These are phyloP conservation scores for Chlamydomonas sp. DNA, from an alignment of 139 green algal genomes.

Conservation along the genomic window DNA sequence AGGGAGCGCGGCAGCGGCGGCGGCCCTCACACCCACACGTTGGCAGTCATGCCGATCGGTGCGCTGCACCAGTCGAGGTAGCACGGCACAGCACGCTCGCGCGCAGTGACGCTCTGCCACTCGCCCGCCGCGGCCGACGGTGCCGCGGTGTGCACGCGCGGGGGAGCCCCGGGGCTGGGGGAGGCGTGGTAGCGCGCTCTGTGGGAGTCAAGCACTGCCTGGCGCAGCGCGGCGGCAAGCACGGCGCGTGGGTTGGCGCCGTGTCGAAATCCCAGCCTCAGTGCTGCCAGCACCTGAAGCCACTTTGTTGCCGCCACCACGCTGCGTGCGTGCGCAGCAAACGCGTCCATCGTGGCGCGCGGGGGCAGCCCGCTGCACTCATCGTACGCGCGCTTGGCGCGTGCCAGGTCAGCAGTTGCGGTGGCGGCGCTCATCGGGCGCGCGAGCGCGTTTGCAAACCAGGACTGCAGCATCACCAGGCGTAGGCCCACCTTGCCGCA, in stretches of 20 bases:
- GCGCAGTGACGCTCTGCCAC: no score
- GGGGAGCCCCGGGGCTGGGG: no score
- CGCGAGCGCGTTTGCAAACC: slow-evolving; percentile 16
- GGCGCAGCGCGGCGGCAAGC: background rate
- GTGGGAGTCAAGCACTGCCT: no score
- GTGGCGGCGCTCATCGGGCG: background rate
- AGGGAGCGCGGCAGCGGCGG: no score
- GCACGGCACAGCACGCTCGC: no score
- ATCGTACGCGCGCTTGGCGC: background rate
- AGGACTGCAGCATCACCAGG: slow-evolving; percentile 12
- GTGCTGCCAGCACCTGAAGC: background rate
- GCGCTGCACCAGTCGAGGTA: no score
- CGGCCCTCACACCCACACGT: no score
- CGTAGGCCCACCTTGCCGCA: background rate
- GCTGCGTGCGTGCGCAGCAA: background rate
- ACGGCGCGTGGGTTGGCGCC: slow-evolving; percentile 1
- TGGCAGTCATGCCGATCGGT: no score
- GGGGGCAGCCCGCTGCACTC: background rate
- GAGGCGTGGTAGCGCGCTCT: no score
- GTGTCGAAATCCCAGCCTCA: background rate
- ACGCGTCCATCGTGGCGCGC: background rate
- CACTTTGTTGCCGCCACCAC: background rate
- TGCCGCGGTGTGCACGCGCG: no score
- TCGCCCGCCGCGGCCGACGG: no score
- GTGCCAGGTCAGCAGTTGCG: background rate